These are phyloP conservation scores for Ophiocordyceps camponoti-rufipedis DNA, from an alignment of 2,329 filamentous ascomycete genomes.

Conservation along the genomic window DNA sequence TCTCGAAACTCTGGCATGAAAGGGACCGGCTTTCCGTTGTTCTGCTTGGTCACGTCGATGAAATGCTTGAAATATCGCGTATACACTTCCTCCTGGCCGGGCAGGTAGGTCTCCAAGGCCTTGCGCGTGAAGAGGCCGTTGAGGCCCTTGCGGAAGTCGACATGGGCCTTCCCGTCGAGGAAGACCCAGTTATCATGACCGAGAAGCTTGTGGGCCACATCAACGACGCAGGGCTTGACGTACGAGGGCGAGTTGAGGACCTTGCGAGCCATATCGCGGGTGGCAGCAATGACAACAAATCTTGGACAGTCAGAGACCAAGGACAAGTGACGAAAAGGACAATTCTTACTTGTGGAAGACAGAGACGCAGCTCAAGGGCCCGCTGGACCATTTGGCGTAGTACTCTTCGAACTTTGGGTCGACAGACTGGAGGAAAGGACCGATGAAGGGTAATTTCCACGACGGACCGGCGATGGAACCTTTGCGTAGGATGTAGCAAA, in stretches of 20 bases:
- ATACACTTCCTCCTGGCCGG: slow-evolving; percentile 84
- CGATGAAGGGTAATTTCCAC: slow-evolving; percentile 73
- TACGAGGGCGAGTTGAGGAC: slow-evolving; percentile 86
- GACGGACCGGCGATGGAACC: slow-evolving; percentile 57
- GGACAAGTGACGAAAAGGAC: neutral
- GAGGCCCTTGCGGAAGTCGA: slow-evolving; percentile 92
- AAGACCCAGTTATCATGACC: slow-evolving; percentile 93
- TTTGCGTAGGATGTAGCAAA: slow-evolving; percentile 58
- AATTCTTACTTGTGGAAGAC: slow-evolving; percentile 88
- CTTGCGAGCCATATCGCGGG: slow-evolving; percentile 87
- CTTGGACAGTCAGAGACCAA: slow-evolving; percentile 22
- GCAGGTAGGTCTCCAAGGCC: slow-evolving; percentile 74
- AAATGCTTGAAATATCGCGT: slow-evolving; percentile 71
- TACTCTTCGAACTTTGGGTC: slow-evolving; percentile 87
- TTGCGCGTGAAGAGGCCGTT: slow-evolving; percentile 88
- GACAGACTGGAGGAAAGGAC: slow-evolving; percentile 85
- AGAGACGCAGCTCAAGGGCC: slow-evolving; percentile 85
- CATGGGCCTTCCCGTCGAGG: slow-evolving; percentile 82
- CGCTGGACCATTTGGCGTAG: slow-evolving; percentile 80
- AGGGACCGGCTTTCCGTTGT: slow-evolving; percentile 54
- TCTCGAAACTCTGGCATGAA: slow-evolving; percentile 92
- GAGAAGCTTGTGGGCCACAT: slow-evolving; percentile 83
- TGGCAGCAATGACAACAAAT: slow-evolving; percentile 93
- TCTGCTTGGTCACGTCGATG: slow-evolving; percentile 53
- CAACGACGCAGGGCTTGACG: slow-evolving; percentile 93